Evolutionary conservation across 2,329 filamentous ascomycete genomes (phyloP).

Genomic region (Ceratocystis eucalypticola): DNA sequence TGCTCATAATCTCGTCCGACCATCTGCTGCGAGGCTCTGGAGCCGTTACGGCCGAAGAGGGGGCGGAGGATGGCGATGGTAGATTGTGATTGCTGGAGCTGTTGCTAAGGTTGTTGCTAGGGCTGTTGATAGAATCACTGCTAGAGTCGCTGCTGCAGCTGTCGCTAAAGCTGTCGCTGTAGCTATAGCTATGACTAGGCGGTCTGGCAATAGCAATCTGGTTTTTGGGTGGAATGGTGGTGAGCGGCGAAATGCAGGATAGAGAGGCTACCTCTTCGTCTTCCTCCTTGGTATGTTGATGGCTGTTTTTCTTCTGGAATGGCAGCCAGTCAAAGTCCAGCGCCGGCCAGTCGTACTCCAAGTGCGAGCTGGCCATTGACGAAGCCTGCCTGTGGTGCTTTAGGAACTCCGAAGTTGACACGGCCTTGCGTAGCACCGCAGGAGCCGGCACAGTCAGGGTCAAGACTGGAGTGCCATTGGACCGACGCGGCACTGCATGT

Average conservation of each 20-base stretch:
- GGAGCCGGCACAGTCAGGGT: slow-evolving; percentile 5
- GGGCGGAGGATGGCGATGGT: neutral
- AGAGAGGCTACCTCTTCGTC: neutral
- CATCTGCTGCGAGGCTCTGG: slow-evolving; percentile 5
- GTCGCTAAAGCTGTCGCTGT: too few relatives aligned
- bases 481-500: neutral
- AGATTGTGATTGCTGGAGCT: neutral
- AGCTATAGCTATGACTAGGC: neutral
- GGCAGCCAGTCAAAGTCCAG: slow-evolving; percentile 8
- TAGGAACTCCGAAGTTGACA: neutral
- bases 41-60: neutral
- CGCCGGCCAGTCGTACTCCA: slow-evolving; percentile 4
- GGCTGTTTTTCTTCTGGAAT: neutral
- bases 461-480: neutral
- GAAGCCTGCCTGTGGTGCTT: slow-evolving; percentile 5
- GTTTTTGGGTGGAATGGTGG: neutral
- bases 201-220: neutral
- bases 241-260: neutral
- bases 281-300: neutral
- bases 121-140: too few relatives aligned
- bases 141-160: too few relatives aligned
- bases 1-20: neutral
- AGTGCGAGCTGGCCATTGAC: slow-evolving; percentile 1
- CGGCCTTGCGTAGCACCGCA: slow-evolving; percentile 2
- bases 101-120: too few relatives aligned